A percentile compares a stretch with the other conserved stretches of the same genome.
Evolutionary conservation across 768 basidiomycete genomes (phyloP).

Genomic region (Trametopsis cervina): DNA sequence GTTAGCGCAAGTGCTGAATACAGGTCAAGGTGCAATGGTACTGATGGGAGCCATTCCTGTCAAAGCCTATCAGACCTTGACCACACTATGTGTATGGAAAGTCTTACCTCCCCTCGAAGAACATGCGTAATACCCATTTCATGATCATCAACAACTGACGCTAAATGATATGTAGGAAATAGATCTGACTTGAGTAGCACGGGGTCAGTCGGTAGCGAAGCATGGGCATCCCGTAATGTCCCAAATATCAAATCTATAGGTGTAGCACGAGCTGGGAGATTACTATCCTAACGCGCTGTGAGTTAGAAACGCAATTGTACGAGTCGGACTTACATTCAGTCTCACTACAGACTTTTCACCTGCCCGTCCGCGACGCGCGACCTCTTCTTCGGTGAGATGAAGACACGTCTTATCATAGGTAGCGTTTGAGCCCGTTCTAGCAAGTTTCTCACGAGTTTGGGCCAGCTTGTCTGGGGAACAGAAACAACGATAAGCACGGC

Average conservation of each 20-base stretch:
- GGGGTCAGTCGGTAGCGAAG: conserved; percentile 81
- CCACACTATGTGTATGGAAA: background rate
- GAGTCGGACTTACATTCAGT: conserved; percentile 58
- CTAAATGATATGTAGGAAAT: conserved; percentile 95
- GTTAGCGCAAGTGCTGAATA: conserved; percentile 70
- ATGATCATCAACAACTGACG: conserved; percentile 92
- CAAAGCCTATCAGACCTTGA: background rate
- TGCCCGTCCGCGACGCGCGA: conserved; percentile 58
- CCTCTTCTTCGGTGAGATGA: conserved; percentile 83
- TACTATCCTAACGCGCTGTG: conserved; percentile 41
- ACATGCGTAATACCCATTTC: conserved; percentile 97
- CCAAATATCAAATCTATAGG: conserved; percentile 75
- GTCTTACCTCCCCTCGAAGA: conserved; percentile 78
- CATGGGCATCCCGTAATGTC: conserved; percentile 61
- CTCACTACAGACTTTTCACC: conserved; percentile 82
- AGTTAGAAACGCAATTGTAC: background rate
- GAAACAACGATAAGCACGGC: conserved; percentile 93
- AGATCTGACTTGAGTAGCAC: conserved; percentile 87
- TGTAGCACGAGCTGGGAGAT: conserved; percentile 41
- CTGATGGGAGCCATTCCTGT: conserved; percentile 94
- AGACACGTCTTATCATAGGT: conserved; percentile 89
- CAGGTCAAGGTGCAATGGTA: conserved; percentile 85
- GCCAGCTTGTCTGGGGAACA: conserved; percentile 71
- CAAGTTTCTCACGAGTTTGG: conserved; percentile 61
- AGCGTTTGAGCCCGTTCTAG: conserved; percentile 63